Base-by-base conservation (phyloP, 805 yeast genomes). In the Huiozyma naganishii region DNA sequence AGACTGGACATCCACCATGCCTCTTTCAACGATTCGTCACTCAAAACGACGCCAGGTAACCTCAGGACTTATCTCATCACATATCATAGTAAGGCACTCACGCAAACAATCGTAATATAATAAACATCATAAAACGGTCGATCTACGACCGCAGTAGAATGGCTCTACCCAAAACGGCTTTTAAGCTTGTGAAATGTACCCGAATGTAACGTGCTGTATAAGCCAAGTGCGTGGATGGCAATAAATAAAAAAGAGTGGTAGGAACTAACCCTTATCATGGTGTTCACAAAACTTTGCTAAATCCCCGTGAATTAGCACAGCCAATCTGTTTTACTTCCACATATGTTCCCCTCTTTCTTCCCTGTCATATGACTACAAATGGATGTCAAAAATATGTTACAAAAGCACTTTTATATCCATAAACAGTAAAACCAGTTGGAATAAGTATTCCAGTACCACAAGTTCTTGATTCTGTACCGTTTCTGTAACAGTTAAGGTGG, bases 1-100 rank as follows among this genome's bases (percentile, higher is more conserved):
- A 85, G 77, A 59, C 80, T 80, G 52, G 80, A 79, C 64, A 83
- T 83, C 57, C 78, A 74, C 40, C 83, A 53, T 7, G 79, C 69
- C 45, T 83, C 68, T 45, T 54, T 70, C 79, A 2, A 83, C 65
- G 36, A 80, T n/a, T n/a, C 84, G 55, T 70, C 81, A 45, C 84
- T 61, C 77, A 83, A 44, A 76, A 69, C 37, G 85, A 86, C n/a
- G 87, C 81, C 34, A 57, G 58, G 64, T 77, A 83, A 10, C 74
- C 73, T 49, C n/a, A n/a, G n/a, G n/a, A n/a, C n/a, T n/a, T n/a
- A n/a, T 80, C 71, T 34, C 53, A 64, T 10, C 58, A 51, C 62
- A 79, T 72, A 50, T 70, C 72, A 44, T 77, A 41, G 10, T 42
- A 39, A 37, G 48, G 82, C 7, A 58, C 67, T 7, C 55, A 55